A percentile compares a stretch with the other conserved stretches of the same genome.
Evolutionary conservation across 805 yeast genomes (phyloP).

Genomic region (Saturnispora halmiae): DNA sequence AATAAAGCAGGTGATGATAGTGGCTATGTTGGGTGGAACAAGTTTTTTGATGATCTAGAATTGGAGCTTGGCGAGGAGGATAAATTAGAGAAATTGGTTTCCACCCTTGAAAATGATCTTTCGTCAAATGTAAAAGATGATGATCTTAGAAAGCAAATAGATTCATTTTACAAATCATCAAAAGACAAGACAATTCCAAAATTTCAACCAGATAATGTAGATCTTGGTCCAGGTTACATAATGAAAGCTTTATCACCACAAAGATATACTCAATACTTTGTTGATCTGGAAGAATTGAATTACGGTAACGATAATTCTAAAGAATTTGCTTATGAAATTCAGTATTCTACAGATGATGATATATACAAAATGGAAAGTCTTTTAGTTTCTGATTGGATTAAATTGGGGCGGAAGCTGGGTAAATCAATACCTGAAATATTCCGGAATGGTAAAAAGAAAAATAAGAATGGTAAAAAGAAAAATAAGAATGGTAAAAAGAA

Average conservation of each 20-base stretch:
- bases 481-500: slow-evolving; percentile 8
- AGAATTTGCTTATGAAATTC: slow-evolving; percentile 50
- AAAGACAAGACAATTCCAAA: slow-evolving; percentile 56
- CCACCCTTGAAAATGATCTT: slow-evolving; percentile 7
- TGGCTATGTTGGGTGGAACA: slow-evolving; percentile 10
- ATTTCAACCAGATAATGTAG: slow-evolving; percentile 42
- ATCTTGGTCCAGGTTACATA: slow-evolving; percentile 68
- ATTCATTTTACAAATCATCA: slow-evolving; percentile 9
- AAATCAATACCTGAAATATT: slow-evolving; percentile 18
- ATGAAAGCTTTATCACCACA: slow-evolving; percentile 68
- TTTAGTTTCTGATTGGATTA: slow-evolving; percentile 54
- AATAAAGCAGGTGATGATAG: slow-evolving; percentile 23
- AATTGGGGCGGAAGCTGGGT: slow-evolving; percentile 46
- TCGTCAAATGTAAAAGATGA: not conserved
- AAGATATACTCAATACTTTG: slow-evolving; percentile 62
- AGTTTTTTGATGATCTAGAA: slow-evolving; percentile 12
- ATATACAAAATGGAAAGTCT: slow-evolving; percentile 46
- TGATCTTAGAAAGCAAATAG: slow-evolving; percentile 16
- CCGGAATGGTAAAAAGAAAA: slow-evolving; percentile 8
- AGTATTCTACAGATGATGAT: slow-evolving; percentile 59
- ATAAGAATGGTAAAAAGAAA: slow-evolving; percentile 7
- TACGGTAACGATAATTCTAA: slow-evolving; percentile 31
- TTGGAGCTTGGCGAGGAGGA: slow-evolving; percentile 7
- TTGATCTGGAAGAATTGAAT: slow-evolving; percentile 39
- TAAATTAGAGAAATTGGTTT: slow-evolving; percentile 5